A percentile compares a stretch with the other conserved stretches of the same genome.
Evolutionary conservation across 1,284 basidiomycete species (phyloP).

Genomic region (Puccinia polysora): DNA sequence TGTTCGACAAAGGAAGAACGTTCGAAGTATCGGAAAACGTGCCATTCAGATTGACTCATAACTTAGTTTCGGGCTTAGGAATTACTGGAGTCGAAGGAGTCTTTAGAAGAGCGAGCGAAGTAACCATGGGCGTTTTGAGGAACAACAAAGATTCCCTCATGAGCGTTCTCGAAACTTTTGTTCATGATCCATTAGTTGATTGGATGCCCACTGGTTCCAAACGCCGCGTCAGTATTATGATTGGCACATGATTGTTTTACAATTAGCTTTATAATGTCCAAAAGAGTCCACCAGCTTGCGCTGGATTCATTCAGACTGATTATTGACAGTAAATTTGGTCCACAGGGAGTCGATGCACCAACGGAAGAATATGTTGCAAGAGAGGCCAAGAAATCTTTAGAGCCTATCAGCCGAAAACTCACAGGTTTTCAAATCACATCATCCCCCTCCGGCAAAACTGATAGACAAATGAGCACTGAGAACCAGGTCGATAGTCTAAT

Average conservation of each 20-base stretch:
- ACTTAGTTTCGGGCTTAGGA: constrained; percentile 86
- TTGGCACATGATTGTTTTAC: constrained; percentile 25
- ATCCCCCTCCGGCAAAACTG: constrained; percentile 52
- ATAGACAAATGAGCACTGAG: constrained; percentile 69
- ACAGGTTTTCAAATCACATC: constrained; percentile 63
- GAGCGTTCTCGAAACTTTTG: constrained; percentile 93
- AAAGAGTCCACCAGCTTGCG: neutral
- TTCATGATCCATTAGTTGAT: constrained; percentile 95
- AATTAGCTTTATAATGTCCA: too few relatives aligned
- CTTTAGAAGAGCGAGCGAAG: constrained; percentile 86
- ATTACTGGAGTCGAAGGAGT: constrained; percentile 92
- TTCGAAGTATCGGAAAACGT: constrained; percentile 88
- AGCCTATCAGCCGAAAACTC: constrained; percentile 76
- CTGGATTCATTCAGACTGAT: neutral
- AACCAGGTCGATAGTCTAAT: constrained; percentile 86
- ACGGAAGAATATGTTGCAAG: constrained; percentile 49
- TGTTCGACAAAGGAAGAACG: constrained; percentile 90
- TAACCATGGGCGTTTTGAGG: constrained; percentile 79
- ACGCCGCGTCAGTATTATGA: constrained; percentile 49
- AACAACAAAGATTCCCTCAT: constrained; percentile 90
- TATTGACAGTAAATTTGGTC: neutral
- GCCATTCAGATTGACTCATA: constrained; percentile 92
- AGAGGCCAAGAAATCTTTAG: constrained; percentile 61
- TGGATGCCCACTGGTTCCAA: constrained; percentile 66
- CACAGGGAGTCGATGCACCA: constrained; percentile 49